phyloP scores from a whole-genome alignment of 2,329 filamentous ascomycete genomes.

The Monosporascus cannonballus region DNA sequence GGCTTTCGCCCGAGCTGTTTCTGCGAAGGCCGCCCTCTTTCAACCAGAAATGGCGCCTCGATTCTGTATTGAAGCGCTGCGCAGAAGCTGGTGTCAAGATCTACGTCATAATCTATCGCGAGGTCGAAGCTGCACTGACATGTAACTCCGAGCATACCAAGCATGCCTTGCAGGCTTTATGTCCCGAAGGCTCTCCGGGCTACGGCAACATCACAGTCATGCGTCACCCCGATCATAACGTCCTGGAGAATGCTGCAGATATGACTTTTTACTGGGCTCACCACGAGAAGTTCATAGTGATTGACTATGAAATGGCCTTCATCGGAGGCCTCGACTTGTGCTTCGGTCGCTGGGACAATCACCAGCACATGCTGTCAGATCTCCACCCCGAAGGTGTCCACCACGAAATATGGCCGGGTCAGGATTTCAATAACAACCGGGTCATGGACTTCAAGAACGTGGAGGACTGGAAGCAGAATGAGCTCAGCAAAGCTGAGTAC shows the following conservation, averaged over 20 bases:
- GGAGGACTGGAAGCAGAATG: constrained; percentile 86
- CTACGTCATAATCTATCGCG: constrained; percentile 87
- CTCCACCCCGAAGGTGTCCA: constrained; percentile 77
- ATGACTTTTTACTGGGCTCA: constrained; percentile 99
- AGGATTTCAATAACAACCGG: constrained; percentile 97
- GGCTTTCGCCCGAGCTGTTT: constrained; percentile 86
- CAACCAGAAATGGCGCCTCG: constrained; percentile 81
- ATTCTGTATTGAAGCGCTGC: constrained; percentile 78
- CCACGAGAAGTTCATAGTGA: constrained; percentile 95
- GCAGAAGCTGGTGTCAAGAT: constrained; percentile 94
- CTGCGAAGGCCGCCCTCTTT: constrained; percentile 75
- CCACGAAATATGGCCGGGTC: constrained; percentile 86
- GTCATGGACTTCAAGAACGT: constrained; percentile 94
- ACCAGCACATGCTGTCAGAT: constrained; percentile 80
- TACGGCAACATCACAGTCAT: constrained; percentile 84
- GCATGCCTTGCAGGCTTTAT: constrained; percentile 71
- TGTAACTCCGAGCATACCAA: constrained; percentile 95
- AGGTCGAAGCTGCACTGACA: constrained; percentile 73
- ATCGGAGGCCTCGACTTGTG: constrained; percentile 93
- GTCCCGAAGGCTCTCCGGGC: constrained; percentile 74
- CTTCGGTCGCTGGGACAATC: constrained; percentile 88
- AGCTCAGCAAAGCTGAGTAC: constrained; percentile 83
- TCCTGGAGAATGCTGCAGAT: constrained; percentile 87
- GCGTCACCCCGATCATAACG: constrained; percentile 91
- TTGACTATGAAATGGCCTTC: constrained; percentile 86